phyloP scores from a whole-genome alignment of 371 early-diverging fungal genomes.

The Syncephalastrum sp. region DNA sequence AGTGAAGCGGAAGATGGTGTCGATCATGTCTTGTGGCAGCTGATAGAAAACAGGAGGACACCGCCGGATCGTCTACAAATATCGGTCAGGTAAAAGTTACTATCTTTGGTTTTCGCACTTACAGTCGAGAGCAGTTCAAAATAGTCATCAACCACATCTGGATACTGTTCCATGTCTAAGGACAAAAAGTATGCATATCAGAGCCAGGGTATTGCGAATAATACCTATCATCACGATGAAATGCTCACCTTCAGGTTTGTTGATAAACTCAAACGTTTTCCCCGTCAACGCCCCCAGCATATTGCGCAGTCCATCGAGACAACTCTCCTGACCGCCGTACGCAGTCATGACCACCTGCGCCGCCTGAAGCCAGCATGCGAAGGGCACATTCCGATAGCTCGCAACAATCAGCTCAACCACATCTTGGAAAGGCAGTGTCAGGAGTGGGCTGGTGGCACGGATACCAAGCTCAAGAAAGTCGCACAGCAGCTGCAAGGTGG shows the following conservation, averaged over 20 bases:
- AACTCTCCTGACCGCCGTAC: slow-evolving; percentile 48
- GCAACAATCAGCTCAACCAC: slow-evolving; percentile 34
- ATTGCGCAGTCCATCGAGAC: slow-evolving; percentile 37
- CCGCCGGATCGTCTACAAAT: slow-evolving; percentile 45
- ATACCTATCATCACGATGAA: neutral
- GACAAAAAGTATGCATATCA: neutral
- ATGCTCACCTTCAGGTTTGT: slow-evolving; percentile 42
- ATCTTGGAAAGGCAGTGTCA: slow-evolving; percentile 41
- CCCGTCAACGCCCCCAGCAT: slow-evolving; percentile 38
- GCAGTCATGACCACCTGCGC: slow-evolving; percentile 55
- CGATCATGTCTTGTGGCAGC: slow-evolving; percentile 46
- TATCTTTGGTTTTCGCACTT: slow-evolving; percentile 4
- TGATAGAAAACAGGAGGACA: slow-evolving; percentile 59
- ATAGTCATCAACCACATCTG: slow-evolving; percentile 37
- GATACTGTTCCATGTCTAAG: slow-evolving; percentile 48
- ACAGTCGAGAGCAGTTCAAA: slow-evolving; percentile 59
- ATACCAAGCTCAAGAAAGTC: slow-evolving; percentile 56
- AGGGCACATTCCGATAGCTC: slow-evolving; percentile 41
- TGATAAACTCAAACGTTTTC: slow-evolving; percentile 54
- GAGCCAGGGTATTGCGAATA: neutral
- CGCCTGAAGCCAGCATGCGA: slow-evolving; percentile 59
- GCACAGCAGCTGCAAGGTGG: slow-evolving; percentile 27
- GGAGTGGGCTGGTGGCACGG: slow-evolving; percentile 46
- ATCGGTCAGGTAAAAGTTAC: neutral
- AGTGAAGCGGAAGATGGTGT: slow-evolving; percentile 49